These are phyloP conservation scores for Anastatica hierochuntica DNA, from an alignment of 345 rosid genomes.

Conservation along the genomic window DNA sequence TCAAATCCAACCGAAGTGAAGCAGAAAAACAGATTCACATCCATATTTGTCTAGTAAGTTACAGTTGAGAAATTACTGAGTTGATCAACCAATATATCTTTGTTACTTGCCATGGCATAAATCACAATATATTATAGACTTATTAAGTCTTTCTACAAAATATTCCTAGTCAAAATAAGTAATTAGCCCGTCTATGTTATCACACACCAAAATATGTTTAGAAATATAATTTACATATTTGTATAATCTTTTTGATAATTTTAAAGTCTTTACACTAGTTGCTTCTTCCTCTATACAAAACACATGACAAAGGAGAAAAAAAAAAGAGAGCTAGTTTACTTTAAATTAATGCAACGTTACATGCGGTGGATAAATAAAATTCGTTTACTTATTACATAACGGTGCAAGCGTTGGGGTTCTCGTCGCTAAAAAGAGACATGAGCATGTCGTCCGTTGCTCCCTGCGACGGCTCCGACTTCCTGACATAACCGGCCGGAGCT, in stretches of 20 bases:
- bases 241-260: background rate
- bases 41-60: too few species aligned
- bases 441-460: conserved; percentile 28
- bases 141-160: too few species aligned
- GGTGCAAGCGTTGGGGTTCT: conserved; percentile 42
- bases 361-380: background rate
- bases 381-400: conserved; percentile 24
- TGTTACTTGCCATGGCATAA: too few species aligned
- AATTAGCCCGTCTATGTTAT: too few species aligned
- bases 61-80: too few species aligned
- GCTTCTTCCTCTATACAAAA: background rate
- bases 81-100: too few species aligned
- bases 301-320: background rate
- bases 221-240: background rate
- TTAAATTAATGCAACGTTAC: background rate
- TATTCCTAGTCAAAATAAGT: too few species aligned
- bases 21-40: too few species aligned
- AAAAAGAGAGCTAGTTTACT: too few species aligned
- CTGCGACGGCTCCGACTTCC: conserved; percentile 25
- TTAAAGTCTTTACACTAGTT: background rate
- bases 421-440: conserved; percentile 35
- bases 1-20: too few species aligned
- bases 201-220: too few species aligned
- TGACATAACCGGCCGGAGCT: conserved; percentile 43
- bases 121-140: too few species aligned